phyloP scores from a whole-genome alignment of 1,284 basidiomycete genomes.

The Caloboletus firmus region DNA sequence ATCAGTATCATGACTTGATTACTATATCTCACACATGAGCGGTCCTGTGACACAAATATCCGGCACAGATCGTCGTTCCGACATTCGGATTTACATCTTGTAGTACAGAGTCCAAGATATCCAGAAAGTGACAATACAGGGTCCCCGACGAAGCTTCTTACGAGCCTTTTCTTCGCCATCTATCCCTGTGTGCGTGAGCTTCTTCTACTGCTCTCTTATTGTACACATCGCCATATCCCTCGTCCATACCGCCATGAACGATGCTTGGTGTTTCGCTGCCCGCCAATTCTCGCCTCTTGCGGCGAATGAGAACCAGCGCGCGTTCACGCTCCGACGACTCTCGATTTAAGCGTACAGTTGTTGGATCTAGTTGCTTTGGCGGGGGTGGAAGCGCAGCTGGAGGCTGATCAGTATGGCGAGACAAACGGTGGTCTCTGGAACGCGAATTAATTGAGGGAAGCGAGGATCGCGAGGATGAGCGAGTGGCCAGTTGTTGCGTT shows the following conservation, averaged over 20 bases:
- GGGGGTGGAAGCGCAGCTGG: conserved; percentile 23
- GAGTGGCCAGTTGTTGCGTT: conserved; percentile 58
- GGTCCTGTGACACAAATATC: background rate
- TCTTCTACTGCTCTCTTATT: conserved; percentile 70
- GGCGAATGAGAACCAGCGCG: conserved; percentile 63
- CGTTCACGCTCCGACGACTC: conserved; percentile 73
- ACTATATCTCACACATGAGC: too few species aligned
- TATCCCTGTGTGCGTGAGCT: conserved; percentile 47
- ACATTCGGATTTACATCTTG: background rate
- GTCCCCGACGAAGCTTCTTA: conserved; percentile 2
- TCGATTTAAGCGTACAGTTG: conserved; percentile 56
- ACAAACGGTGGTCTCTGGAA: conserved; percentile 5
- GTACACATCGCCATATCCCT: conserved; percentile 67
- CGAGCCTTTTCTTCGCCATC: conserved; percentile 19
- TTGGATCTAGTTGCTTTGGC: conserved; percentile 42
- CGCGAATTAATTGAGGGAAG: conserved; percentile 6
- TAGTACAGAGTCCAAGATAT: background rate
- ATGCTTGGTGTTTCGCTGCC: conserved; percentile 71
- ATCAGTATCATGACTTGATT: background rate
- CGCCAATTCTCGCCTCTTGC: conserved; percentile 59
- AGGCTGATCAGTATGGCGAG: conserved; percentile 13
- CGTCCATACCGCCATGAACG: conserved; percentile 51
- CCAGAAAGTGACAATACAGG: background rate
- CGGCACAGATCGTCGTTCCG: background rate
- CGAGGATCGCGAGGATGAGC: conserved; percentile 16